A percentile compares a stretch with the other conserved stretches of the same genome.
phyloP scores from a whole-genome alignment of 495 filamentous ascomycete species.

The Podospora conica region DNA sequence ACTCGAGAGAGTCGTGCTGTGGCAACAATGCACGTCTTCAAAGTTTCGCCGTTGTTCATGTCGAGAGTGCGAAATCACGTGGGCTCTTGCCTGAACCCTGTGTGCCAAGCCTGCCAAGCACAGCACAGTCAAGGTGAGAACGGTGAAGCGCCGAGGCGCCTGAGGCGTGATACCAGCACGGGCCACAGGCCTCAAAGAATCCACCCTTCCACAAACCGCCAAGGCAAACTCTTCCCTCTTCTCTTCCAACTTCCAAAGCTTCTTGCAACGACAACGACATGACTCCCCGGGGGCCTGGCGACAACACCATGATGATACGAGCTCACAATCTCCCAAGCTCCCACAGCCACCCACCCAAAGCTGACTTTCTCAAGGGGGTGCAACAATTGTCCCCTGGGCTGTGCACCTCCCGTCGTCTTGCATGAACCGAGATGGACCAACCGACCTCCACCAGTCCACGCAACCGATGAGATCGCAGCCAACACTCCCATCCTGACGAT shows the following conservation, averaged over 20 bases:
- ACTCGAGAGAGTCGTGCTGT: background rate
- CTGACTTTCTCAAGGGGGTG: background rate
- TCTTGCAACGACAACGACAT: background rate
- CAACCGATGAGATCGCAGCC: background rate
- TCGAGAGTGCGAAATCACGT: background rate
- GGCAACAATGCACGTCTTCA: background rate
- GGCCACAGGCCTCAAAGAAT: background rate
- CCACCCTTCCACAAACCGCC: background rate
- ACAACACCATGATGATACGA: background rate
- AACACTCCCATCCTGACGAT: background rate
- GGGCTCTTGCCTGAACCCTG: background rate
- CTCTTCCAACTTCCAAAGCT: background rate
- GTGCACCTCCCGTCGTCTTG: background rate
- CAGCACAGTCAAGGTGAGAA: too few species aligned
- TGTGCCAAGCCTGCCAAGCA: background rate
- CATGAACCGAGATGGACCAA: background rate
- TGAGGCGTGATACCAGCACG: background rate
- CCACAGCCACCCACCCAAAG: background rate
- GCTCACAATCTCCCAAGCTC: background rate
- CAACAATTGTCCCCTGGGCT: background rate
- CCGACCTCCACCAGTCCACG: background rate
- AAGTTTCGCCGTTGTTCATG: background rate
- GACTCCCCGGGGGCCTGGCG: background rate
- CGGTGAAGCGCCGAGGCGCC: too few species aligned
- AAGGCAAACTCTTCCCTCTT: background rate